Evolutionary conservation across 1,139 yeast species (phyloP).

Genomic region (Pneumocystis carinii): DNA sequence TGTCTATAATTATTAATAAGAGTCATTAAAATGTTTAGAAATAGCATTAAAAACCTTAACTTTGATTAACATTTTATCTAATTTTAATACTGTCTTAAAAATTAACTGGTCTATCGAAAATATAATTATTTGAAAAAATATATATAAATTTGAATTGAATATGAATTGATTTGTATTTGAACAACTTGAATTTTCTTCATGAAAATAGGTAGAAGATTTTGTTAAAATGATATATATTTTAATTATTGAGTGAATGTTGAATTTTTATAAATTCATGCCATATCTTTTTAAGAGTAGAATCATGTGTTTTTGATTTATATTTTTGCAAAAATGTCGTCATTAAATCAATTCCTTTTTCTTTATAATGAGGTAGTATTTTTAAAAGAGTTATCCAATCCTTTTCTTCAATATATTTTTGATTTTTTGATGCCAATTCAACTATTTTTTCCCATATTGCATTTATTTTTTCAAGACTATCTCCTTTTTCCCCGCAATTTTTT

Average conservation of each 20-base stretch:
- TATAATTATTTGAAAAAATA: no score
- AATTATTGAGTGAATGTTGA: neutral
- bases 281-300: neutral
- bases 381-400: neutral
- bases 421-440: neutral
- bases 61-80: constrained; percentile 41
- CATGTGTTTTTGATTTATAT: neutral
- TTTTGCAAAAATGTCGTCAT: neutral
- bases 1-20: constrained; percentile 27
- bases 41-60: constrained; percentile 32
- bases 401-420: neutral
- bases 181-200: no score
- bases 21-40: neutral
- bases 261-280: neutral
- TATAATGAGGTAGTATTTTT: neutral
- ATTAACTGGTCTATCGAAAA: no score
- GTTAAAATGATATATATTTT: neutral
- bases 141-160: no score
- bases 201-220: neutral
- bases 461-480: neutral
- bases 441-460: neutral
- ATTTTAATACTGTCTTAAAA: neutral
- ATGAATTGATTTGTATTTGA: no score
- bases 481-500: neutral
- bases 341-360: neutral